These are phyloP conservation scores for Saposhnikovia divaricata DNA, from an alignment of 129 eudicot genomes.

Conservation along the genomic window DNA sequence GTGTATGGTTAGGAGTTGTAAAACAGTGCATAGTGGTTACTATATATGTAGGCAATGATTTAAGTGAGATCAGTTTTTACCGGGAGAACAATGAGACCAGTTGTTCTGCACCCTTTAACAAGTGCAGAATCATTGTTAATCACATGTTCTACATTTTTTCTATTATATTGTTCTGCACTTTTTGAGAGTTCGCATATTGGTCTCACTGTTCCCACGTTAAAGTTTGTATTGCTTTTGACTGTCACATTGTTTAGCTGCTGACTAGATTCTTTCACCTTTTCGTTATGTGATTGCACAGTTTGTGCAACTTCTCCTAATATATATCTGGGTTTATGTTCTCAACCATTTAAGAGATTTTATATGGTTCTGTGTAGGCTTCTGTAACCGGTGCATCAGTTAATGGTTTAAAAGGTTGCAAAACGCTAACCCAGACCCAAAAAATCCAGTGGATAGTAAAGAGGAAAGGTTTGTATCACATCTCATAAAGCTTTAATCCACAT, in stretches of 20 bases:
- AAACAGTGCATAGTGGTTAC: too few species aligned
- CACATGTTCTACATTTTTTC: too few species aligned
- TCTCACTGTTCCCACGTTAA: too few species aligned
- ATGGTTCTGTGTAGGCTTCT: conserved; percentile 54
- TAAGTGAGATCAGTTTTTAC: too few species aligned
- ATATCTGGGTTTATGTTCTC: not conserved
- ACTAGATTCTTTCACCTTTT: not conserved
- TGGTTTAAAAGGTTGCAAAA: conserved; percentile 87
- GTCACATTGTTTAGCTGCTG: not conserved
- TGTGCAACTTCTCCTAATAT: not conserved
- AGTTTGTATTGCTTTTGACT: not conserved
- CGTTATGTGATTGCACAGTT: not conserved
- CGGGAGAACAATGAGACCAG: too few species aligned
- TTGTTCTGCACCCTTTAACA: too few species aligned
- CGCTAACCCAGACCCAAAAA: conserved; percentile 90
- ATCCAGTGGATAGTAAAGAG: conserved; percentile 71
- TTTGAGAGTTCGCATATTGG: too few species aligned
- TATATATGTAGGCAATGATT: too few species aligned
- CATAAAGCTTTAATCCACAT: not conserved
- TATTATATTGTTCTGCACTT: too few species aligned
- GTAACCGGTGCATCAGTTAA: conserved; percentile 69
- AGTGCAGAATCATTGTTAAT: too few species aligned
- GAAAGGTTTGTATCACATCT: conserved; percentile 59
- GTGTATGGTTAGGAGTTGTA: too few species aligned
- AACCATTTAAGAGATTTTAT: conserved; percentile 1